Conservation (phyloP, 129 eudicot species). For the Cynara cardunculus region DNA sequence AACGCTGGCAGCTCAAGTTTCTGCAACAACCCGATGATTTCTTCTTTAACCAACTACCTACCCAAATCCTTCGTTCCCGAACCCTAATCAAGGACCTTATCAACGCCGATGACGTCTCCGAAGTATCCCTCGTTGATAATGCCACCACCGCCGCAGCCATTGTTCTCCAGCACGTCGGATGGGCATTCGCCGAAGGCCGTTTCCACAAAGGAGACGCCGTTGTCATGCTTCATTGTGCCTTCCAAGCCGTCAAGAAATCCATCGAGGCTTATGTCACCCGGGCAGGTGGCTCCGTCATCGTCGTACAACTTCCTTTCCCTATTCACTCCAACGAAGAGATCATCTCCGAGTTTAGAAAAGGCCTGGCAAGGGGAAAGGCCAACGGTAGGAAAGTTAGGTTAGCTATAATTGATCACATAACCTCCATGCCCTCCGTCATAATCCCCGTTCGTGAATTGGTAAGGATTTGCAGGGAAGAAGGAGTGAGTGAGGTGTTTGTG, state of each 20-base stretch:
- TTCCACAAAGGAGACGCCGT: slow-evolving; percentile 60
- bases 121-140: slow-evolving; percentile 80
- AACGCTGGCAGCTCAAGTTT: slow-evolving; percentile 50
- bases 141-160: slow-evolving; percentile 96
- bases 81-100: slow-evolving; percentile 40
- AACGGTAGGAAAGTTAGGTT: slow-evolving; percentile 62
- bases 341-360: slow-evolving; percentile 44
- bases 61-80: slow-evolving; percentile 50
- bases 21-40: slow-evolving; percentile 78
- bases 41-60: slow-evolving; percentile 49
- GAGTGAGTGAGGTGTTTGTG: slow-evolving; percentile 63
- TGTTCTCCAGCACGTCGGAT: slow-evolving; percentile 58
- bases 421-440: slow-evolving; percentile 76
- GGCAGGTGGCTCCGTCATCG: slow-evolving; percentile 77
- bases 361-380: slow-evolving; percentile 46
- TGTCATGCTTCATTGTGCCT: slow-evolving; percentile 73
- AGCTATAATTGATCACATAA: slow-evolving; percentile 84
- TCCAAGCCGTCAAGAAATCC: slow-evolving; percentile 77
- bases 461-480: slow-evolving; percentile 71
- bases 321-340: slow-evolving; percentile 42
- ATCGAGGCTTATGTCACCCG: slow-evolving; percentile 73
- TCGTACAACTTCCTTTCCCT: slow-evolving; percentile 71
- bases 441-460: slow-evolving; percentile 77
- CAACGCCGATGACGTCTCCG: slow-evolving; percentile 71
- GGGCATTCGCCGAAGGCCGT: slow-evolving; percentile 52